phyloP scores from a whole-genome alignment of 805 yeast species.

The Zygoascus bituminiphila region DNA sequence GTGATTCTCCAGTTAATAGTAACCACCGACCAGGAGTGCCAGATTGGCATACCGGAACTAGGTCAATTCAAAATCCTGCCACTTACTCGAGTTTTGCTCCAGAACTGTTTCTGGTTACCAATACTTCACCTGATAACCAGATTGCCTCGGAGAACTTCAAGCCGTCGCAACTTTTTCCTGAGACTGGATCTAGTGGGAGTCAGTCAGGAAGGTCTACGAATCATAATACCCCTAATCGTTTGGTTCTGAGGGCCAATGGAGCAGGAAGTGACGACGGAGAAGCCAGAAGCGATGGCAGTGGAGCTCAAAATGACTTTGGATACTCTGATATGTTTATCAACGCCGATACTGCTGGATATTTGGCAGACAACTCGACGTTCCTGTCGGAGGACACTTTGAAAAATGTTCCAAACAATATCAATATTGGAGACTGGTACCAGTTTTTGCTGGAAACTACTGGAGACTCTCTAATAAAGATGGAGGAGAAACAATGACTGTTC shows the following conservation, averaged over 20 bases:
- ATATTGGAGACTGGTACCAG: slow-evolving; percentile 34
- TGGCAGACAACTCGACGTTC: slow-evolving; percentile 1
- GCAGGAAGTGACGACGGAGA: not conserved
- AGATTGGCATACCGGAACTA: not conserved
- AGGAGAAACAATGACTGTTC: not conserved
- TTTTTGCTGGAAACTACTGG: slow-evolving; percentile 23
- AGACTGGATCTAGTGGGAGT: slow-evolving; percentile 13
- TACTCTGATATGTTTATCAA: slow-evolving; percentile 1
- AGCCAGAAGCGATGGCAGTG: not conserved
- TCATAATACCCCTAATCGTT: not conserved
- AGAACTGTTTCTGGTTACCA: slow-evolving; percentile 27
- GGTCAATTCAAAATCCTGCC: not conserved
- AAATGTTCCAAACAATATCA: slow-evolving; percentile 26
- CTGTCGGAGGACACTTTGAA: slow-evolving; percentile 13
- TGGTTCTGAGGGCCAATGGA: not conserved
- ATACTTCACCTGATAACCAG: slow-evolving; percentile 22
- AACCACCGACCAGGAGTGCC: not conserved
- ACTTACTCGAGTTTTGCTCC: slow-evolving; percentile 16
- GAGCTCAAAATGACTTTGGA: not conserved
- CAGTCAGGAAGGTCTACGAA: not conserved
- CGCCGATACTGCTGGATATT: not conserved
- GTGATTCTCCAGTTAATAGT: not conserved
- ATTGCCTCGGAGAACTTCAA: slow-evolving; percentile 43
- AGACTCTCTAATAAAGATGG: not conserved
- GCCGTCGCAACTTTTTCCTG: slow-evolving; percentile 49